Evolutionary conservation across 371 early-diverging fungal genomes (phyloP).

Genomic region (Mucor velutinosus): DNA sequence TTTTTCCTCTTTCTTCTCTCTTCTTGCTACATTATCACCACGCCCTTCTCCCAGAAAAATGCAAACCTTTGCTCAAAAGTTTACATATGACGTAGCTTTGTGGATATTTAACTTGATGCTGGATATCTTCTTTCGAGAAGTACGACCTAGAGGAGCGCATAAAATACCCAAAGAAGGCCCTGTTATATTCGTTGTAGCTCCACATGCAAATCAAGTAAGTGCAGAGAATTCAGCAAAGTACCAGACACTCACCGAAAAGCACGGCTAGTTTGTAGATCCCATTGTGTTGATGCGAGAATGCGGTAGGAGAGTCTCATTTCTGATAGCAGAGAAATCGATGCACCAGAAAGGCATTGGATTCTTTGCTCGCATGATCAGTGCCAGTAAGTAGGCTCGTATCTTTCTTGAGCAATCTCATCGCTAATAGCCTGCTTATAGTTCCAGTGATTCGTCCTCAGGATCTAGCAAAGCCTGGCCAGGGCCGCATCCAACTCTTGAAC

Average conservation of each 20-base stretch:
- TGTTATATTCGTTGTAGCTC: slow-evolving; percentile 90
- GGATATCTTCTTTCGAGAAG: slow-evolving; percentile 83
- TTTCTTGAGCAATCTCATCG: neutral
- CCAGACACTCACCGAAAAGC: neutral
- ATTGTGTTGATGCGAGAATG: slow-evolving; percentile 76
- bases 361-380: slow-evolving; percentile 67
- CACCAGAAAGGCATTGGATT: slow-evolving; percentile 76
- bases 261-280: slow-evolving; percentile 84
- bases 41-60: neutral
- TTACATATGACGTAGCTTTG: slow-evolving; percentile 49
- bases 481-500: slow-evolving; percentile 64
- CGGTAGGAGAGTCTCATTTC: slow-evolving; percentile 75
- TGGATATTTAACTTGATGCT: slow-evolving; percentile 58
- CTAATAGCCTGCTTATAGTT: slow-evolving; percentile 46
- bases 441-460: slow-evolving; percentile 92
- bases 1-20: neutral
- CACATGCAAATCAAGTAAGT: slow-evolving; percentile 87
- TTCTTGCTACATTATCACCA: neutral
- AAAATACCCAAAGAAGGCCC: slow-evolving; percentile 83
- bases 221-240: neutral
- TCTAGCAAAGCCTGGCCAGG: slow-evolving; percentile 66
- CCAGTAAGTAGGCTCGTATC: slow-evolving; percentile 49
- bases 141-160: slow-evolving; percentile 81
- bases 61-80: slow-evolving; percentile 3
- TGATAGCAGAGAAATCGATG: slow-evolving; percentile 85